Evolutionary conservation across 441 rosid genomes (phyloP).

Genomic region (Theobroma grandiflorum): DNA sequence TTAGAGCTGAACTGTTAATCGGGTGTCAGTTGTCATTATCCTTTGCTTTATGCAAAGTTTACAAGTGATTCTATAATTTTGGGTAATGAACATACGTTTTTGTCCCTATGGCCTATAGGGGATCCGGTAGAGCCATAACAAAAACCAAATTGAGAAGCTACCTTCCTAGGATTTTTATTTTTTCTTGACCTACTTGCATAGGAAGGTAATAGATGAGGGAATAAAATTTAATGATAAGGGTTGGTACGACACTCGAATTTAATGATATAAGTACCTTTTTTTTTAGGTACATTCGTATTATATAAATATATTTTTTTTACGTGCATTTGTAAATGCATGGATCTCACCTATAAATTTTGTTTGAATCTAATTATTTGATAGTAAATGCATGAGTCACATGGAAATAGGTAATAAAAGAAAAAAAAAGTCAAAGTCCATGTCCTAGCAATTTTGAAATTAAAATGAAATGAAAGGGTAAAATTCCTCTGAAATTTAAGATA

Average conservation of each 20-base stretch:
- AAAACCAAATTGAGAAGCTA: background rate
- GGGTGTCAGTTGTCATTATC: background rate
- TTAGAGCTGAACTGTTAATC: background rate
- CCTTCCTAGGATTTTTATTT: background rate
- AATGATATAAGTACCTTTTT: background rate
- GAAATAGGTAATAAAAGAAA: background rate
- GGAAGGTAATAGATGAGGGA: background rate
- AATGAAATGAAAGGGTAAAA: background rate
- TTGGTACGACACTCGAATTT: background rate
- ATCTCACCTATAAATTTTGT: background rate
- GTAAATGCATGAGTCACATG: background rate
- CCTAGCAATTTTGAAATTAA: background rate
- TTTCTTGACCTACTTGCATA: background rate
- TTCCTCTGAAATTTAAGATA: background rate
- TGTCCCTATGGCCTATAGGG: background rate
- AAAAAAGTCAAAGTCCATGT: background rate
- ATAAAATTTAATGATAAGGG: background rate
- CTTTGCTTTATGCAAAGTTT: background rate
- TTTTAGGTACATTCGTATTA: too few species aligned
- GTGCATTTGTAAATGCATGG: background rate
- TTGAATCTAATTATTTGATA: background rate
- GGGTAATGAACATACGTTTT: constrained; percentile 1
- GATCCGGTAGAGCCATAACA: background rate
- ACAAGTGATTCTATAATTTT: background rate
- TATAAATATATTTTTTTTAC: background rate